These are phyloP conservation scores for Blastocystis sp. DNA, from an alignment of 352 stramenopile genomes.

Conservation along the genomic window DNA sequence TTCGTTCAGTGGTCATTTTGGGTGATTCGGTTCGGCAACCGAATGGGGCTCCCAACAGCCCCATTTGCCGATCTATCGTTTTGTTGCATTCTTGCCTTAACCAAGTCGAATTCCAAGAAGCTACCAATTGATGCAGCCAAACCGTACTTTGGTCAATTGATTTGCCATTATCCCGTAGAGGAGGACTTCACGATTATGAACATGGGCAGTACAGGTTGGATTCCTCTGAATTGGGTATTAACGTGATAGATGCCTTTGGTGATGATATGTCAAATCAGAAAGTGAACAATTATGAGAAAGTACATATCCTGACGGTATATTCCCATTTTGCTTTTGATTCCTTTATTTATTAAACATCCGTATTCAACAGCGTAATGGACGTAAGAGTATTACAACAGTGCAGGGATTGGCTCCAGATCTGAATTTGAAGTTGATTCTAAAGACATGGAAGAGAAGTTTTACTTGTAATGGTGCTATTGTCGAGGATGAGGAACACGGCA, in stretches of 20 bases:
- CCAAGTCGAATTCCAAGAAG: no score
- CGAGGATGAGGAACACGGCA: slow-evolving; percentile 89
- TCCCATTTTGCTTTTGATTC: slow-evolving; percentile 6
- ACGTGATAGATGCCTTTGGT: slow-evolving; percentile 16
- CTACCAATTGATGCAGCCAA: not conserved
- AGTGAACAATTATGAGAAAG: slow-evolving; percentile 6
- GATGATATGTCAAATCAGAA: slow-evolving; percentile 19
- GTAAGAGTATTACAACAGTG: slow-evolving; percentile 98
- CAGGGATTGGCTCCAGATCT: slow-evolving; percentile 92
- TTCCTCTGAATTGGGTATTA: not conserved
- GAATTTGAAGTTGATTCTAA: slow-evolving; percentile 96
- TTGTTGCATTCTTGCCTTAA: no score
- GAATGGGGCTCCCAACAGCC: no score
- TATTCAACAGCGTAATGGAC: slow-evolving; percentile 95
- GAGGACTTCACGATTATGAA: slow-evolving; percentile 33
- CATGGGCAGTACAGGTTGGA: slow-evolving; percentile 23
- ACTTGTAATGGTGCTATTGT: slow-evolving; percentile 97
- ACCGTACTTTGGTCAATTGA: not conserved
- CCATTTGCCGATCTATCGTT: no score
- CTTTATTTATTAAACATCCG: slow-evolving; percentile 82
- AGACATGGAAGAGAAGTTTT: slow-evolving; percentile 99
- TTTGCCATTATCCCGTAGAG: not conserved
- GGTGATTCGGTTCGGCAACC: no score
- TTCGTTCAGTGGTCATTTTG: no score
- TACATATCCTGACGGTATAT: slow-evolving; percentile 10